Evolutionary conservation across 1,284 basidiomycete species (phyloP), one percentile per base, ranked within the genome.

Genomic region (Heliocybe sulcata): DNA sequence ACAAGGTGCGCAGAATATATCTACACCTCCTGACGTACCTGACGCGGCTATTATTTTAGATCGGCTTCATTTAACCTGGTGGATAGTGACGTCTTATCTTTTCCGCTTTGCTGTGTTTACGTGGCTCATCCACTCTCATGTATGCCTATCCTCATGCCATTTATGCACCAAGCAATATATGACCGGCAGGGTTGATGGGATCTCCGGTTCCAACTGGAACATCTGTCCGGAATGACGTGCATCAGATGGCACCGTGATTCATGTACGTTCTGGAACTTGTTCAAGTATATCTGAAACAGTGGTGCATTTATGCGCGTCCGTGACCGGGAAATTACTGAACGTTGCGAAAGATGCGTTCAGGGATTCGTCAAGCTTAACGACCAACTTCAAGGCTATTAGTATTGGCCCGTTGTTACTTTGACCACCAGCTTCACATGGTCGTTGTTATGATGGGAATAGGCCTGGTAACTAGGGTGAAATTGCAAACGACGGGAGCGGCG

Each of bases 1-100:
- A 98, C 91, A 98, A 97, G 89, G 94, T 96, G 59, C 56, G 83
- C 19, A 3, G 9, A n/a, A 2, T 50, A 9, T 1, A 10, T 45
- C 11, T 11, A 3, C 14, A 29, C 42, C 50, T 51, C 22, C 42
- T 20, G 12, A 26, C 23, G 22, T 47, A 51, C 14, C n/a, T 35
- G 14, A 12, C 25, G 10, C 29, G 14, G n/a, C 38, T 8, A 20
- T 53, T 35, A 3, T 45, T 9, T 11, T 22, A 90, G 88, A 91
- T 91, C 69, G 88, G 88, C 59, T 90, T 90, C 80, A 90, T 90
- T 72, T 90, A 79, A 79, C 61, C 54, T 52, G 19, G 45, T 54
- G 16, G 31, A 48, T 31, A 31, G 52, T 52, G 47, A 35, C 35
- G 35, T 51, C 22, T 51, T 47, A 38, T 51, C 50, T 53, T 38